phyloP scores from a whole-genome alignment of 2,329 filamentous ascomycete species.

The Colletotrichum camelliae region DNA sequence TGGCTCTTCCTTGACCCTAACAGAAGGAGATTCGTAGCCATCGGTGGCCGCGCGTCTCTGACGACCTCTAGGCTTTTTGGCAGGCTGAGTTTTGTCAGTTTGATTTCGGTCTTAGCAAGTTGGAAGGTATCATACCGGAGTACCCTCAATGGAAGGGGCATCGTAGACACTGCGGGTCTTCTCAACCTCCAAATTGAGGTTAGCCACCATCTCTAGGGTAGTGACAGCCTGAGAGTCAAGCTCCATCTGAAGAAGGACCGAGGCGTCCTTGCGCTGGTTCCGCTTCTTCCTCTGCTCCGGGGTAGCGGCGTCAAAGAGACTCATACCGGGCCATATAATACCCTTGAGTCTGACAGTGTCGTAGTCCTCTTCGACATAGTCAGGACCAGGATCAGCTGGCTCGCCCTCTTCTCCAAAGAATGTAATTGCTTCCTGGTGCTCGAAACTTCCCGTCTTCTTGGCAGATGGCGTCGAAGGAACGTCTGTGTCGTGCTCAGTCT shows the following conservation, averaged over 20 bases:
- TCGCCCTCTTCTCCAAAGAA: not conserved
- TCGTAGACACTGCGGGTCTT: constrained; percentile 65
- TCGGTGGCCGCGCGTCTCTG: not conserved
- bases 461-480: not conserved
- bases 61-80: constrained; percentile 5
- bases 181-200: constrained; percentile 53
- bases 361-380: not conserved
- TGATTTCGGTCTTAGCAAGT: not conserved
- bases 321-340: constrained; percentile 78
- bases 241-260: constrained; percentile 71
- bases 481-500: not conserved
- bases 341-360: constrained; percentile 61
- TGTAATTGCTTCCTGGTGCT: constrained; percentile 11
- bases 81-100: not conserved
- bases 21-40: not conserved
- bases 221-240: constrained; percentile 67
- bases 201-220: constrained; percentile 70
- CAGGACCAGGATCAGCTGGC: not conserved
- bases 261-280: constrained; percentile 80
- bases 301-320: constrained; percentile 80
- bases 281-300: constrained; percentile 74
- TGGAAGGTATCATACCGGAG: constrained; percentile 45
- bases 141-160: constrained; percentile 57
- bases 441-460: not conserved
- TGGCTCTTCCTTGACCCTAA: constrained; percentile 3